These are phyloP conservation scores for Acer negundo DNA, from an alignment of 345 rosid genomes.

Conservation along the genomic window DNA sequence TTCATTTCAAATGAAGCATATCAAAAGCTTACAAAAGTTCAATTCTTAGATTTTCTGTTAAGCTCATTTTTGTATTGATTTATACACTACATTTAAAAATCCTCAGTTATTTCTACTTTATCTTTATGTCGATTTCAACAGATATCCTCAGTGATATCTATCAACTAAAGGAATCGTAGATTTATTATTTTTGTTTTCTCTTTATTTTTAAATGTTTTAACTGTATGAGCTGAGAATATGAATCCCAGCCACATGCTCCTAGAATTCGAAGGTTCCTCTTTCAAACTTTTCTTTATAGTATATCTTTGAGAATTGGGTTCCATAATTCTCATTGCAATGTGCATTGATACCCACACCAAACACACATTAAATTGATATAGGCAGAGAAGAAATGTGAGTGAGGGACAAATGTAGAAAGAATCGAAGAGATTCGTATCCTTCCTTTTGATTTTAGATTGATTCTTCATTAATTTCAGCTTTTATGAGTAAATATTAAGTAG, in stretches of 20 bases:
- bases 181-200: too few relatives aligned
- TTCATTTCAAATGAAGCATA: background rate
- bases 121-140: too few relatives aligned
- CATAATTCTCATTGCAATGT: background rate
- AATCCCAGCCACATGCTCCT: background rate
- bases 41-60: background rate
- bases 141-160: too few relatives aligned
- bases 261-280: background rate
- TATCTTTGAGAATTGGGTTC: constrained; percentile 3
- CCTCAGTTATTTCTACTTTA: too few relatives aligned
- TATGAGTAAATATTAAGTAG: background rate
- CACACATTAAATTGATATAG: background rate
- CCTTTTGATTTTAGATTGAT: background rate
- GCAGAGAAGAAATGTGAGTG: background rate
- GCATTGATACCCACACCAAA: background rate
- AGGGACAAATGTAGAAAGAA: too few relatives aligned
- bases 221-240: too few relatives aligned
- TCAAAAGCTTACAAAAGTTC: too few relatives aligned
- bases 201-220: too few relatives aligned
- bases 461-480: background rate
- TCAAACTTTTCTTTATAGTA: background rate
- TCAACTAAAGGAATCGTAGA: too few relatives aligned
- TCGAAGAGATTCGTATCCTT: background rate
- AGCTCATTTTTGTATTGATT: too few relatives aligned
- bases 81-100: too few relatives aligned